Percentiles rank a stretch among this genome's conserved stretches.
phyloP scores from a whole-genome alignment of 371 early-diverging fungal species.

The Mortierella sp. region DNA sequence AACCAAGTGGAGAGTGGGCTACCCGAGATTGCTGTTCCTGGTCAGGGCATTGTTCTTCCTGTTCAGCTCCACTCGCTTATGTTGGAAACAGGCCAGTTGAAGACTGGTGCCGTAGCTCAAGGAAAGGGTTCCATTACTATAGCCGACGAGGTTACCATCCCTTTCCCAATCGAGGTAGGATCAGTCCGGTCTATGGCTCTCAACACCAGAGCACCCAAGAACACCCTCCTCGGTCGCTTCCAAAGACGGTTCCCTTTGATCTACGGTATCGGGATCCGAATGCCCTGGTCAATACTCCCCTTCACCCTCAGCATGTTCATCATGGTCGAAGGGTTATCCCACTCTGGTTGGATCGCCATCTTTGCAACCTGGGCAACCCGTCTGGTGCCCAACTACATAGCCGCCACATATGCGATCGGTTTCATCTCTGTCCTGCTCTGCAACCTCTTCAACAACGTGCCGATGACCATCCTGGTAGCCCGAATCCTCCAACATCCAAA shows the following conservation, averaged over 20 bases:
- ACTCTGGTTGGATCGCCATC: constrained; percentile 77
- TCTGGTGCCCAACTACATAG: constrained; percentile 67
- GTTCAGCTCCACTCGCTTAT: not conserved
- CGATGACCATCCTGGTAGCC: constrained; percentile 86
- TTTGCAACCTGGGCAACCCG: constrained; percentile 72
- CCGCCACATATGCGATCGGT: constrained; percentile 75
- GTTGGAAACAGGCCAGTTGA: not conserved
- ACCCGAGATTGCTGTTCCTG: constrained; percentile 22
- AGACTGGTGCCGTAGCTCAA: not conserved
- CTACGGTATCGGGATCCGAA: constrained; percentile 65
- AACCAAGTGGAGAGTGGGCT: constrained; percentile 21
- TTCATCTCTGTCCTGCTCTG: constrained; percentile 77
- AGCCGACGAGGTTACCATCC: too few species aligned
- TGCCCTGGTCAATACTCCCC: constrained; percentile 84
- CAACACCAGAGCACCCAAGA: not conserved
- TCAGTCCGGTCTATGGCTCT: not conserved
- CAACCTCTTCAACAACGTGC: constrained; percentile 86
- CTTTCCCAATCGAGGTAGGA: not conserved
- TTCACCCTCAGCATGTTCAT: constrained; percentile 90
- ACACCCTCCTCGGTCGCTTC: constrained; percentile 8
- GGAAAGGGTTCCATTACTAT: not conserved
- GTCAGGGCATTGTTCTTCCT: constrained; percentile 21
- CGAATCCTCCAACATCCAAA: constrained; percentile 78
- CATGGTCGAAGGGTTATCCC: constrained; percentile 77
- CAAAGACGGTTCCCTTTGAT: constrained; percentile 64